phyloP scores from a whole-genome alignment of 257 asterid species.

The Ilex asprella region DNA sequence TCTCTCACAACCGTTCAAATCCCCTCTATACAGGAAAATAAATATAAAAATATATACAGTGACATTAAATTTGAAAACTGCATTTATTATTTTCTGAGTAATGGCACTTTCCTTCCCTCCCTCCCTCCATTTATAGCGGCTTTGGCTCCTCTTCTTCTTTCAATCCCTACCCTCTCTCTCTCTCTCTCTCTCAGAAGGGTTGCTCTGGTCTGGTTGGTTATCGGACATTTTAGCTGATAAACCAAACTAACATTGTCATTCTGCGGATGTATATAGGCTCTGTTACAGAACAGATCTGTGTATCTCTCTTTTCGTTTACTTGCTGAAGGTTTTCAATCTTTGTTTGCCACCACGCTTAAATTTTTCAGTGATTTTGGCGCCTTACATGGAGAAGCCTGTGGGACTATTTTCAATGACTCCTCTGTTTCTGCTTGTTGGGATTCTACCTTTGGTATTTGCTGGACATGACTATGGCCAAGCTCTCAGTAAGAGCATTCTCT shows the following conservation, averaged over 20 bases:
- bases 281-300: constrained; percentile 31
- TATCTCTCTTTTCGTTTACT: background rate
- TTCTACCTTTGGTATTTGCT: constrained; percentile 51
- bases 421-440: constrained; percentile 38
- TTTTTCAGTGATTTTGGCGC: constrained; percentile 8
- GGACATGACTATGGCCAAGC: constrained; percentile 85
- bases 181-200: constrained; percentile 12
- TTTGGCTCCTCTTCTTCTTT: constrained; percentile 5
- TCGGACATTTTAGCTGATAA: constrained; percentile 30
- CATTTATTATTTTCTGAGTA: too few species aligned
- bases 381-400: constrained; percentile 36
- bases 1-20: too few species aligned
- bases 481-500: constrained; percentile 69
- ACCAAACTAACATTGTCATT: constrained; percentile 18
- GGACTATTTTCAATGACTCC: constrained; percentile 44
- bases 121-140: constrained; percentile 8
- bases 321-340: too few species aligned
- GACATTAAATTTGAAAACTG: too few species aligned
- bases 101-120: too few species aligned
- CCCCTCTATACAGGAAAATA: too few species aligned
- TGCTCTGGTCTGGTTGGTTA: constrained; percentile 24
- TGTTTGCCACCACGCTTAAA: background rate
- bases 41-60: too few species aligned
- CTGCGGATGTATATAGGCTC: background rate
- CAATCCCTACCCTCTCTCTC: constrained; percentile 4